Evolutionary conservation across 768 basidiomycete species (phyloP), one percentile per base, ranked within the genome.

Genomic region (Tephrocybe sp.): DNA sequence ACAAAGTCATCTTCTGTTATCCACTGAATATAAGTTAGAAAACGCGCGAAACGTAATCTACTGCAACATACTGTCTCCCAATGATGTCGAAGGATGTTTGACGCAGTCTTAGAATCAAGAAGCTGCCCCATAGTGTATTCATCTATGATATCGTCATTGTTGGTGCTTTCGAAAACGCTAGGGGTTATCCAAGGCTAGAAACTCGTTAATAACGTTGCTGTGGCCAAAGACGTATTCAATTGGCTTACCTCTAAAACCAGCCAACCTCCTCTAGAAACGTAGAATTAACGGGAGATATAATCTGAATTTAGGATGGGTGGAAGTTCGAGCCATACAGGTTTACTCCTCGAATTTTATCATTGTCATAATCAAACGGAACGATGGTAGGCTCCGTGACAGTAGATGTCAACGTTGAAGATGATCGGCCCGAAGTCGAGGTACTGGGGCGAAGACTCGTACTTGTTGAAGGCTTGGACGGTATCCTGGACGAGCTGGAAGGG

Each of bases 131-230:
- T 71, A 1, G 83, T 86, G 54, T 70, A 84, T 60, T 84, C 82
- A 54, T 86, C 83, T 5, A 84, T 66, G 25, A 86, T 74, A 31
- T 66, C 67, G 27, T 68, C 64, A 53, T 84, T 81, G 31, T 74
- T 73, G 29, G 81, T 86, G 59, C 70, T 76, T 52, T 82, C 72
- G 52, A 88, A 89, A 10, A 88, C 70, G 57, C 83, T 85, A 1
- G 87, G 87, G 1, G 84, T 88, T 47, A 89, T 88, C 87, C 87
- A 88, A 25, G 86, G 85, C 82, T 87, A 50, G 11, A 38, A 5
- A 10, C 9, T 12, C 15, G 33, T 34, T 15, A 34, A 15, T 7
- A 36, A 8, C 16, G 19, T 21, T 27, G 16, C 16, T n/a, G 21
- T 38, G 19, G 4, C 12, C 9, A 25, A 25, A 42, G 6, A 21